Evolutionary conservation across 2,329 filamentous ascomycete species (phyloP), one percentile per base, ranked within the genome.

Genomic region (Ophiocordyceps camponoti-leonardi): DNA sequence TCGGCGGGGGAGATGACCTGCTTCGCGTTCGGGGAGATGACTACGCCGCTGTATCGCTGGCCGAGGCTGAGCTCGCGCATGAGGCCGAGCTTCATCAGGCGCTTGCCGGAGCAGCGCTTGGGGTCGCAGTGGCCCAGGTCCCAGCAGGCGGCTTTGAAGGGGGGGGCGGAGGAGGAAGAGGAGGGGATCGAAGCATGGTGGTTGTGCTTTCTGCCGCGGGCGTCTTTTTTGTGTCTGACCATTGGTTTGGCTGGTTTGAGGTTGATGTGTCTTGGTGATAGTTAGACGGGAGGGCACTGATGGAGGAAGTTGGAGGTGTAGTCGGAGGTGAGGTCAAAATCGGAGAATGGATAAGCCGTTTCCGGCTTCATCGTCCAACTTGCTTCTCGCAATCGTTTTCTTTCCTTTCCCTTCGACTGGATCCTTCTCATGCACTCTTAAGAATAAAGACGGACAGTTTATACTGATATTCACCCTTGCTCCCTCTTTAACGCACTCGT

Each of bases 121-220:
- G 90, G 86, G 58, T 98, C 92, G 69, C 92, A 98, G 67, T 98
- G 92, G 50, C 88, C 90, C 31, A 98, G 73, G 58, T 98, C 92
- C 92, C 92, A 98, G 62, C 90, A 95, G 48, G 90, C 92, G 43
- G 92, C 90, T 66, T 93, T 94, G 74, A 88, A 95, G 20, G 67
- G 58, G 37, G 55, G 74, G 43, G 56, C 49, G 46, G 55, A 48
- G 46, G 56, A 50, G 42, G 53, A 44, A 31, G 45, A 57, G 45
- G 64, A 55, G 50, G 61, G 68, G 52, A 55, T 51, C 40, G 47
- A 31, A 51, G 77, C 20, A 19, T 44, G 22, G 23, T 26, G 72
- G 14, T 71, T 68, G 55, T 73, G 75, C 64, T 83, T 86, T 61
- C 86, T 87, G 58, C 84, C 82, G 60, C 83, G 76, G 59, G 80